Percentiles rank a stretch among this genome's conserved stretches.
phyloP scores from a whole-genome alignment of 2,329 filamentous ascomycete genomes.

The Cordyceps farinosa region DNA sequence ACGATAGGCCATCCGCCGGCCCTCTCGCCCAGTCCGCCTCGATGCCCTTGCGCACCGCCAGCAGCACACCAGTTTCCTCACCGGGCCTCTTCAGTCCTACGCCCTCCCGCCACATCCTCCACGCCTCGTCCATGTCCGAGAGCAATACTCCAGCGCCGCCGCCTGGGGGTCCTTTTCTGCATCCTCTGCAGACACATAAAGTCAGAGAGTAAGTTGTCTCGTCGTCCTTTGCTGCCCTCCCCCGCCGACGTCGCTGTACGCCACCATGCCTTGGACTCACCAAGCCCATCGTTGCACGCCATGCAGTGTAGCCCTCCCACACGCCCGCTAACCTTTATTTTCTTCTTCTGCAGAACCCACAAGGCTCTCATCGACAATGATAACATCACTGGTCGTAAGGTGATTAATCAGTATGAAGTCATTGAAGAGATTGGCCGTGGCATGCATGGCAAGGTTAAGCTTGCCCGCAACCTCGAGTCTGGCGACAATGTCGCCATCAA shows the following conservation, averaged over 20 bases:
- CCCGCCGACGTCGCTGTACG: conserved; percentile 5
- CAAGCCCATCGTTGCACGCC: not conserved
- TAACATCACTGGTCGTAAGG: conserved; percentile 82
- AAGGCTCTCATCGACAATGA: conserved; percentile 90
- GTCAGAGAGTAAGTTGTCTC: conserved; percentile 66
- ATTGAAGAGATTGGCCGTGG: conserved; percentile 94
- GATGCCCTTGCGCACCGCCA: conserved; percentile 46
- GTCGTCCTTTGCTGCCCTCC: conserved; percentile 2
- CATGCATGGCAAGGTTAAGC: conserved; percentile 96
- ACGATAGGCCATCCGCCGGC: not conserved
- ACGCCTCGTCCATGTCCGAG: conserved; percentile 47
- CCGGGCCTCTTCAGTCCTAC: conserved; percentile 59
- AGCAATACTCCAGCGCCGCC: conserved; percentile 49
- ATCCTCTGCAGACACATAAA: conserved; percentile 68
- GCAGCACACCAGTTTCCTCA: conserved; percentile 58
- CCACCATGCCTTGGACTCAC: not conserved
- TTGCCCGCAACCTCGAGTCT: conserved; percentile 75
- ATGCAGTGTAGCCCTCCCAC: conserved; percentile 10
- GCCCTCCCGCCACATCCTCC: conserved; percentile 38
- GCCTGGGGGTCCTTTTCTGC: conserved; percentile 59
- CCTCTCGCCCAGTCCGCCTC: conserved; percentile 34
- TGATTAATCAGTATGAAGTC: conserved; percentile 97
- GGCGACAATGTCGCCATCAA: conserved; percentile 90
- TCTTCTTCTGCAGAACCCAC: conserved; percentile 60
- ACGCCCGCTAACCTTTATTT: conserved; percentile 8